Conservation (phyloP, 768 basidiomycete genomes). For the Collybia sordida region DNA sequence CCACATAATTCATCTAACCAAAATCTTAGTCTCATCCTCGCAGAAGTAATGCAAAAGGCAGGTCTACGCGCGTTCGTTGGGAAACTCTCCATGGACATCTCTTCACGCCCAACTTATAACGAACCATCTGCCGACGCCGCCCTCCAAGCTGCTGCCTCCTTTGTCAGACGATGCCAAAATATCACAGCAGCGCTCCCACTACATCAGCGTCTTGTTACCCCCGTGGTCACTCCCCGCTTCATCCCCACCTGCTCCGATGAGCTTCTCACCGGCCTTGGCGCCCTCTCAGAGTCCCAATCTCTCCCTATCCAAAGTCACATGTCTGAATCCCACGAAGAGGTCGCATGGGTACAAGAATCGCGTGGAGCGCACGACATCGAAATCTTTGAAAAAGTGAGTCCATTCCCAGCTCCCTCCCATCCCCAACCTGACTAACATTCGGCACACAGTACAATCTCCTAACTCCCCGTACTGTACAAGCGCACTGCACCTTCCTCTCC, state of each 20-base stretch:
- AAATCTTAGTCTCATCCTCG: slow-evolving; percentile 66
- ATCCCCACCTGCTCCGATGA: slow-evolving; percentile 84
- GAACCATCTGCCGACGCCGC: slow-evolving; percentile 57
- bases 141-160: slow-evolving; percentile 50
- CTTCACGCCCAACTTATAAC: slow-evolving; percentile 66
- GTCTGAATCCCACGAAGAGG: slow-evolving; percentile 76
- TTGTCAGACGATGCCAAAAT: slow-evolving; percentile 50
- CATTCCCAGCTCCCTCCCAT: not conserved
- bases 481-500: slow-evolving; percentile 86
- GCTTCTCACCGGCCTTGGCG: slow-evolving; percentile 61
- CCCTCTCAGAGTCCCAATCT: slow-evolving; percentile 43
- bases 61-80: slow-evolving; percentile 85
- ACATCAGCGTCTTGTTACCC: slow-evolving; percentile 61
- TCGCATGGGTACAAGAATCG: slow-evolving; percentile 65
- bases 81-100: slow-evolving; percentile 89
- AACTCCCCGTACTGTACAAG: slow-evolving; percentile 70
- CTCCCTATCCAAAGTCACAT: slow-evolving; percentile 78
- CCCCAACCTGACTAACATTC: not conserved
- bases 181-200: slow-evolving; percentile 38
- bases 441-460: slow-evolving; percentile 54
- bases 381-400: slow-evolving; percentile 64
- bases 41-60: slow-evolving; percentile 64
- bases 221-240: slow-evolving; percentile 87
- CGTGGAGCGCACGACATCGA: slow-evolving; percentile 70
- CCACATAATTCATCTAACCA: not conserved